phyloP scores from a whole-genome alignment of 768 basidiomycete genomes.

The Imleria badia region DNA sequence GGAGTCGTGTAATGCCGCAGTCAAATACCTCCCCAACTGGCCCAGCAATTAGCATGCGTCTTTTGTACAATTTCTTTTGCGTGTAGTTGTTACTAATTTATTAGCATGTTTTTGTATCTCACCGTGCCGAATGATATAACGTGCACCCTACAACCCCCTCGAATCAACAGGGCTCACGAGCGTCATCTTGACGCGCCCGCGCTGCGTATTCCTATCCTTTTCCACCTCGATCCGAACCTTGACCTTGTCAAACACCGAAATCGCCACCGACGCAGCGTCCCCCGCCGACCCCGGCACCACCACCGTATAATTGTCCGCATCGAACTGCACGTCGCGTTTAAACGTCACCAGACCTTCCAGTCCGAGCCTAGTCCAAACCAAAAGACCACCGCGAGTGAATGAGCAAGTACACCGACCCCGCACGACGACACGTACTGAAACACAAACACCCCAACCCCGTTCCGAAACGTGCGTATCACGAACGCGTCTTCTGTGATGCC shows the following conservation, averaged over 20 bases:
- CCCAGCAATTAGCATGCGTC: too few relatives aligned
- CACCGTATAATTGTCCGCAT: conserved; percentile 88
- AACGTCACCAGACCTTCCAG: conserved; percentile 94
- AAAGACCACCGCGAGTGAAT: too few relatives aligned
- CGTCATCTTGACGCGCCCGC: conserved; percentile 86
- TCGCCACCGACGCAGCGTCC: conserved; percentile 45
- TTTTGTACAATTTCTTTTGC: too few relatives aligned
- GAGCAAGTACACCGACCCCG: neutral
- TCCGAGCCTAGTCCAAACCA: conserved; percentile 60
- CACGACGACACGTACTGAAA: conserved; percentile 65
- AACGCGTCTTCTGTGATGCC: conserved; percentile 79
- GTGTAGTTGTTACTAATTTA: conserved; percentile 7
- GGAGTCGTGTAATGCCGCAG: too few relatives aligned
- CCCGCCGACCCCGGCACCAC: conserved; percentile 51
- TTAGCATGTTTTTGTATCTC: neutral
- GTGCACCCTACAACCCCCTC: conserved; percentile 33
- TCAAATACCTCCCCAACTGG: too few relatives aligned
- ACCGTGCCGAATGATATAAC: neutral
- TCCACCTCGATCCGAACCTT: conserved; percentile 88
- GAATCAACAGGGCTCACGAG: conserved; percentile 68
- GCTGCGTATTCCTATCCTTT: conserved; percentile 91
- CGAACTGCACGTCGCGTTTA: conserved; percentile 85
- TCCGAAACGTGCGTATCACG: conserved; percentile 91
- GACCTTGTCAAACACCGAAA: conserved; percentile 94
- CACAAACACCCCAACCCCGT: conserved; percentile 96